A percentile compares a stretch with the other conserved stretches of the same genome.
Evolutionary conservation across 2,329 filamentous ascomycete genomes (phyloP).

Genomic region (Pseudogymnoascus sp.): DNA sequence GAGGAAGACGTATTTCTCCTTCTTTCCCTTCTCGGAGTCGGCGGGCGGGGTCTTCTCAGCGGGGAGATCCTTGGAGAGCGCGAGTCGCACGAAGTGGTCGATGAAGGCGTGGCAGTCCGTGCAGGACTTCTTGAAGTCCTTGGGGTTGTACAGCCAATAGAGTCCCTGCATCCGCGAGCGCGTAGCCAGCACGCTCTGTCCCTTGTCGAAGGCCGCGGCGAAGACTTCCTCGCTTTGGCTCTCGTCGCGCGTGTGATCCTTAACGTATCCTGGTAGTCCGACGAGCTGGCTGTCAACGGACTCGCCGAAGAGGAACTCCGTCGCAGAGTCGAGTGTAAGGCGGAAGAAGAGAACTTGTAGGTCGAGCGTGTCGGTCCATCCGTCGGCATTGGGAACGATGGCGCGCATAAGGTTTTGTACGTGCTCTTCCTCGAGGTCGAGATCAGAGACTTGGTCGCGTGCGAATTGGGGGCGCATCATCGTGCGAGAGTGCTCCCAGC

Average conservation of each 20-base stretch:
- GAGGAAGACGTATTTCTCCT: constrained; percentile 40
- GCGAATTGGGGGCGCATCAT: constrained; percentile 49
- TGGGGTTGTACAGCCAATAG: constrained; percentile 26
- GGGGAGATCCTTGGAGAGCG: constrained; percentile 21
- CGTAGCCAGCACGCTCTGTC: constrained; percentile 25
- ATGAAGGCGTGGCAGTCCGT: constrained; percentile 36
- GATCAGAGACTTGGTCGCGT: constrained; percentile 52
- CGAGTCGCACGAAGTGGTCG: constrained; percentile 37
- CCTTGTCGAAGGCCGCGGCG: constrained; percentile 39
- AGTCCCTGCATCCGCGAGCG: constrained; percentile 15
- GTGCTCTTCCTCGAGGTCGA: constrained; percentile 63
- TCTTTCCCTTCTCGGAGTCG: constrained; percentile 21
- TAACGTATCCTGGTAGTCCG: constrained; percentile 9
- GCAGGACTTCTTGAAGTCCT: constrained; percentile 23
- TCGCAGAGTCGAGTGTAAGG: constrained; percentile 48
- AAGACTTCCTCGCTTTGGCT: constrained; percentile 30
- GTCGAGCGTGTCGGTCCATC: constrained; percentile 43
- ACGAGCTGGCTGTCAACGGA: constrained; percentile 35
- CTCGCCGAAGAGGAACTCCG: constrained; percentile 47
- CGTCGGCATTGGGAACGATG: constrained; percentile 47
- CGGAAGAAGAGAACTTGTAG: constrained; percentile 55
- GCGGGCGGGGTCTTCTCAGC: constrained; percentile 16
- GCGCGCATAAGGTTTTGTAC: constrained; percentile 49
- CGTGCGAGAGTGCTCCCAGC: constrained; percentile 28
- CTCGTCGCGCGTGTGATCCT: not conserved